Conservation (phyloP, 345 rosid species). For the Toxicodendron radicans region DNA sequence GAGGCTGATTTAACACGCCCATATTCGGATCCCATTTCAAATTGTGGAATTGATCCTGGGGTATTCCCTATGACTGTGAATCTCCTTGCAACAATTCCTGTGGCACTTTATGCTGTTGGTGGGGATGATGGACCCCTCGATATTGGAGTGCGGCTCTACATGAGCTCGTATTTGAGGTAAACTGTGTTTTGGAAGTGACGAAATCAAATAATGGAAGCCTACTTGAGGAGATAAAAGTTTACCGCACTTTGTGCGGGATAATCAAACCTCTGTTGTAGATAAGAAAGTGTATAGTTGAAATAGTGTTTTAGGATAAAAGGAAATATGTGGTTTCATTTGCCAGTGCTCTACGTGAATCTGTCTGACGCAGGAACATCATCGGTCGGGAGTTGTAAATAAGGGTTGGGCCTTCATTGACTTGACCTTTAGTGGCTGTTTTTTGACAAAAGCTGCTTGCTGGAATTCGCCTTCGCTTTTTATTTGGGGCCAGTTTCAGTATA, state of each 20-base stretch:
- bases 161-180: conserved; percentile 64
- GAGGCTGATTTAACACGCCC: conserved; percentile 5
- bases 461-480: conserved; percentile 40
- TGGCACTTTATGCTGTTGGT: conserved; percentile 75
- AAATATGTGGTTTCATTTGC: conserved; percentile 11
- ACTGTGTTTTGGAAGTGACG: background rate
- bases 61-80: conserved; percentile 69
- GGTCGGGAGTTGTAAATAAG: conserved; percentile 36
- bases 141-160: conserved; percentile 65
- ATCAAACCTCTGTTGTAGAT: conserved; percentile 35
- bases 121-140: conserved; percentile 83
- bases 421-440: conserved; percentile 45
- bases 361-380: conserved; percentile 15
- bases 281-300: conserved; percentile 35
- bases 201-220: conserved; percentile 1
- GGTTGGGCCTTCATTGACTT: conserved; percentile 9
- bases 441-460: conserved; percentile 48
- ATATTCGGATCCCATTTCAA: conserved; percentile 16
- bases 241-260: background rate
- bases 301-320: conserved; percentile 8
- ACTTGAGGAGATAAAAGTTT: conserved; percentile 18
- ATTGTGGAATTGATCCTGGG: conserved; percentile 41
- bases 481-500: conserved; percentile 30
- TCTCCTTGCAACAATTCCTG: conserved; percentile 75
- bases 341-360: background rate